Base-by-base conservation (phyloP, 345 rosid species). In the Mallotus nudiflorus region DNA sequence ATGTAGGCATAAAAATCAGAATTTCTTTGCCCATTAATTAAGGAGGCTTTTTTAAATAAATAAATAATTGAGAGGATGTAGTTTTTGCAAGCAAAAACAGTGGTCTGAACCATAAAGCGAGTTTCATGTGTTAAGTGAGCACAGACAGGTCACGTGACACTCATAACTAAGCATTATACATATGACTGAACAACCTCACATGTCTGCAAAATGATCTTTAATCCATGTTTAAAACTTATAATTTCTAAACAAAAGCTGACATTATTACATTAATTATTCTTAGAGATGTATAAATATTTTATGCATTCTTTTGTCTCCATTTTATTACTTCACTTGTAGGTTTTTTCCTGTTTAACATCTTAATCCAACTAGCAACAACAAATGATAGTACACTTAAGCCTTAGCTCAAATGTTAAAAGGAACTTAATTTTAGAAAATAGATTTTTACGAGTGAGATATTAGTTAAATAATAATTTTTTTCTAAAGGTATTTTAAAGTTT, bases 91-190 rank as follows among this genome's bases (percentile, higher is more conserved):
- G 6, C 68, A 35, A 37, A 50, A 9, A 6, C 19, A 49, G 18
- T 15, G 40, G 24, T n/a, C 31, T 3, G 22, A 50, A 22, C 5
- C 46, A 6, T 15, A 18, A 9, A n/a, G 25, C 5, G 42, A 22
- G 9, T 42, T 42, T 42, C 46, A 42, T 24, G n/a, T 7, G 9
- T n/a, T 56, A n/a, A 22, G 25, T 3, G 40, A 20, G 13, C 13
- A n/a, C 54, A 42, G 72, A 56, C 64, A 42, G 20, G 54, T 44
- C 72, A 56, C 63, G 72, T 70, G 66, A 60, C 18, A 22, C 40
- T 19, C 44, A 4, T 2, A 14, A 20, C 29, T 11, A 12, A 20
- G 8, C 4, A 58, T 59, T 20, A 31, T 12, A 22, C 0, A 1
- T 51, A n/a, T n/a, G n/a, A 20, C 29, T 11, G 6, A 20, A 4